phyloP scores from a whole-genome alignment of 2,329 filamentous ascomycete species.

The Colletotrichum gigasporum region DNA sequence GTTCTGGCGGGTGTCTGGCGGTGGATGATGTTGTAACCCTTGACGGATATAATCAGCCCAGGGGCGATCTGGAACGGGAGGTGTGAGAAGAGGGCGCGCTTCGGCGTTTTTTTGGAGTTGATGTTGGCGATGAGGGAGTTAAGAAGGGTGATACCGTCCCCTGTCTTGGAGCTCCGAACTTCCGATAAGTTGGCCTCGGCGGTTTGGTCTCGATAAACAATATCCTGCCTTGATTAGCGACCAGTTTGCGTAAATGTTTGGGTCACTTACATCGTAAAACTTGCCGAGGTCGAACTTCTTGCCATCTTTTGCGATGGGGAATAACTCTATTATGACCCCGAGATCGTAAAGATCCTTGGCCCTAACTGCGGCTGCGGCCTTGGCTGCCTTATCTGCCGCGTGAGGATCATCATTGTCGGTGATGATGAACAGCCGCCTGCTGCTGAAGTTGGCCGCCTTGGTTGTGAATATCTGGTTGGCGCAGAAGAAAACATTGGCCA shows the following conservation, averaged over 20 bases:
- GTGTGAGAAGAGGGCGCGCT: conserved; percentile 85
- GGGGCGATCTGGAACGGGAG: conserved; percentile 90
- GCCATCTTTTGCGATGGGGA: conserved; percentile 80
- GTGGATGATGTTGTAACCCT: conserved; percentile 91
- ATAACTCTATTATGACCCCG: conserved; percentile 90
- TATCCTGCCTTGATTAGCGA: conserved; percentile 67
- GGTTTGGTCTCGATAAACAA: conserved; percentile 83
- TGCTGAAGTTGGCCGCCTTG: conserved; percentile 93
- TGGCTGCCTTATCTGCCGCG: conserved; percentile 73
- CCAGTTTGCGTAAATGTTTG: not conserved
- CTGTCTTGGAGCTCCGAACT: conserved; percentile 71
- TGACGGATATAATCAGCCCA: conserved; percentile 85
- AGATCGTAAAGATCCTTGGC: conserved; percentile 96
- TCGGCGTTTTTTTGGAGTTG: conserved; percentile 88
- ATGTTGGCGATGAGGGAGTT: conserved; percentile 86
- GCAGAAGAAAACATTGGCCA: conserved; percentile 92
- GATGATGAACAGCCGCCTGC: conserved; percentile 91
- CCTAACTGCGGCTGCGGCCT: conserved; percentile 81
- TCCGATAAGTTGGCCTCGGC: conserved; percentile 68
- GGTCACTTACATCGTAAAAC: conserved; percentile 83
- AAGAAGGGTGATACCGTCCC: conserved; percentile 81
- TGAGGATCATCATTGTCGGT: conserved; percentile 94
- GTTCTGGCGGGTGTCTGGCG: conserved; percentile 82
- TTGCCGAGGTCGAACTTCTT: conserved; percentile 81
- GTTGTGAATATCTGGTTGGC: conserved; percentile 97